Evolutionary conservation across 2,329 filamentous ascomycete species (phyloP), one percentile per base, ranked within the genome.

Genomic region (Trichoderma gracile): DNA sequence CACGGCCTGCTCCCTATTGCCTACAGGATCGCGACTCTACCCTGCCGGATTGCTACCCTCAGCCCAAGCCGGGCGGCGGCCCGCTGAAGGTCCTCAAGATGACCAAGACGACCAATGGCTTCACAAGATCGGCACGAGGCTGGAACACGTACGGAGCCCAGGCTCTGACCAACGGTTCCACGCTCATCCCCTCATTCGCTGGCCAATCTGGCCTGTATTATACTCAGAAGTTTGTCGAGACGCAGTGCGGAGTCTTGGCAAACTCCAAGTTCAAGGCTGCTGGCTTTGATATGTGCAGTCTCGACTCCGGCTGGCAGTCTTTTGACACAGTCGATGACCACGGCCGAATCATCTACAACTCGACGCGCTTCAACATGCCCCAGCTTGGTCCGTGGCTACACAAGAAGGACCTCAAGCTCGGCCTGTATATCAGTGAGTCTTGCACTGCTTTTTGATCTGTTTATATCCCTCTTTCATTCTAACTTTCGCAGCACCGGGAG

Each of bases 271-370:
- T 63, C 52, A 63, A 58, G 54, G 52, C 21, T n/a, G 65, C 64
- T 3, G 64, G 64, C 15, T 65, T 46, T n/a, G 30, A 49, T 17
- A 54, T 63, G 40, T 65, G 64, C 59, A 52, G 50, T 25, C 47
- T 65, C 58, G 69, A 69, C 42, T 73, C 75, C 47, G 77, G 78
- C 67, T 76, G 63, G 53, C 57, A 65, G 56, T 61, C 66, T 0
- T 67, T 58, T 19, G 63, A 65, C 21, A 53, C 43, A 4, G 63
- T 66, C 5, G 65, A 66, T n/a, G 30, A 49, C 1, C 23, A 64
- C 15, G 65, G 65, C 3, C 65, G 65, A 5, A 64, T 66, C 27
- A 60, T 46, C 5, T 66, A 66, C 30, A 66, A 66, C 30, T 25
- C 27, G 19, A 66, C 65, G 14, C 60, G 61, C 6, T 66, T 66